Percentiles rank a stretch among this genome's conserved stretches.
phyloP scores from a whole-genome alignment of 148 eudicot genomes.

The Arbutus unedo region DNA sequence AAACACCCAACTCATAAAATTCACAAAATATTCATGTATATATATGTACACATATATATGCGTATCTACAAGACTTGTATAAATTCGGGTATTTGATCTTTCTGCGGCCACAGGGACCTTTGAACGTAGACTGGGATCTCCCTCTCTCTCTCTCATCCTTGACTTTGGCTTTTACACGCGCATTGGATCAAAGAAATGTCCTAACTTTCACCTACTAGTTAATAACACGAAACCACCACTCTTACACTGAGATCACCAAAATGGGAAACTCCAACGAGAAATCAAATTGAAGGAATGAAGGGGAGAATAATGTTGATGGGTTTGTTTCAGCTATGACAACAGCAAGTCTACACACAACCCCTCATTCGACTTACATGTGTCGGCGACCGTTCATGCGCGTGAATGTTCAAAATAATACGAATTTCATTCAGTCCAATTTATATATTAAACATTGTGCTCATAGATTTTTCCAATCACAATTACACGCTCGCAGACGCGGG shows the following conservation, averaged over 20 bases:
- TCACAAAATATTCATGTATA: neutral
- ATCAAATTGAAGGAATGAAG: neutral
- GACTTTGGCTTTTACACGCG: conserved; percentile 10
- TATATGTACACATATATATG: neutral
- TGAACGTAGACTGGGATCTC: conserved; percentile 27
- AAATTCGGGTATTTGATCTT: conserved; percentile 10
- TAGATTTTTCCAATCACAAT: too few relatives aligned
- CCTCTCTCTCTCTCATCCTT: conserved; percentile 19
- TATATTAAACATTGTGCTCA: too few relatives aligned
- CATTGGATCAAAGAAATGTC: neutral
- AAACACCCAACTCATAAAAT: neutral
- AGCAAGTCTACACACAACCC: too few relatives aligned
- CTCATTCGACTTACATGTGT: too few relatives aligned
- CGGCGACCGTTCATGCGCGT: too few relatives aligned
- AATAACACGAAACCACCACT: neutral
- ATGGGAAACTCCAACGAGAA: neutral
- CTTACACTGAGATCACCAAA: neutral
- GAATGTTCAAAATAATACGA: too few relatives aligned
- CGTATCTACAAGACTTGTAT: too few relatives aligned
- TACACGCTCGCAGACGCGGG: too few relatives aligned
- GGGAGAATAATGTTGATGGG: neutral
- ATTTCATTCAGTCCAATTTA: too few relatives aligned
- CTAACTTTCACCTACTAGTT: neutral
- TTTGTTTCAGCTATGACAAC: neutral
- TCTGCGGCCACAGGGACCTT: neutral